Evolutionary conservation across 768 basidiomycete genomes (phyloP), one percentile per base, ranked within the genome.

Genomic region (Cytidiella melzeri): DNA sequence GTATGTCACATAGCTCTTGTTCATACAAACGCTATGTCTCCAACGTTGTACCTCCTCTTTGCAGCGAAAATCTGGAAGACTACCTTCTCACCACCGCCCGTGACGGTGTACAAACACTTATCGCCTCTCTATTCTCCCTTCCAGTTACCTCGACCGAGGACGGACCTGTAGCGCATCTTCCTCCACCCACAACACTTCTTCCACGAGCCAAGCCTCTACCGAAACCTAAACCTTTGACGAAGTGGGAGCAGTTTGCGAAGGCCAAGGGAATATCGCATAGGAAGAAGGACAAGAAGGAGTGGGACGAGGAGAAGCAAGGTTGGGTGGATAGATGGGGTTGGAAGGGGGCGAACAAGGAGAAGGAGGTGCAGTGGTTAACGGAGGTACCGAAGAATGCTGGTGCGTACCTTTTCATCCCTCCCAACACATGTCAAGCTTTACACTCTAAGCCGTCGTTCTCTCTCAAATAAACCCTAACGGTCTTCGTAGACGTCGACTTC

Each of bases 211-310:
- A 99, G 64, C 91, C 89, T 0, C 73, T 98, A 2, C 96, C 94
- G 0, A 94, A 92, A 60, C 87, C 88, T 2, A 96, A 95, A 68
- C 84, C 86, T 7, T 81, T 76, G 27, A 98, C 95, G 5, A 98
- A 96, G 67, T 99, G 96, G 96, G 91, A 98, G 71, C 75, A 80
- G 48, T 99, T 98, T 61, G 95, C 95, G 4, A 81, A 83, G 41
- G 84, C 89, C 30, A 97, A 96, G 71, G 96, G 96, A 30, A 98
- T 98, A 60, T 80, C 81, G 60, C 81, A 96, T 60, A 80, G 71
- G 61, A 76, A 70, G 42, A 79, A 79, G 40, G 91, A 95, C 11
- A 87, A 79, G 70, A 83, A 83, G 58, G 78, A 83, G 4, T 98
- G 90, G 89, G 93, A 98, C 65, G 94, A 98, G 59, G 93, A 95